Evolutionary conservation across 192 early-diverging fungal species (phyloP).

Genomic region (Umbelopsis ramanniana): DNA sequence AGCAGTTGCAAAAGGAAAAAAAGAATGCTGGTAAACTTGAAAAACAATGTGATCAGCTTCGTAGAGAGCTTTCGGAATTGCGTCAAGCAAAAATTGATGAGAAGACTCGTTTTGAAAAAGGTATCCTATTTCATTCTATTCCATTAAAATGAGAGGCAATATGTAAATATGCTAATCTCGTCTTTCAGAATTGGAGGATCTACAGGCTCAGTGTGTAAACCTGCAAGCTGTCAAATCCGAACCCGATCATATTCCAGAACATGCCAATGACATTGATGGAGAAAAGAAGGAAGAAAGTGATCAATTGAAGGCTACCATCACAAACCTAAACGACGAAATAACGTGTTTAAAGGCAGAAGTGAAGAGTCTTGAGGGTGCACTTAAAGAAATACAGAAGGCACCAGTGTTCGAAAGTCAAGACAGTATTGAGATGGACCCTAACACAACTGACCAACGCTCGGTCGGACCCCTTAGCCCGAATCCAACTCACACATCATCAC

Average conservation of each 20-base stretch:
- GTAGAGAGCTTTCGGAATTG: slow-evolving; percentile 21
- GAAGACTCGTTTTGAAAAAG: slow-evolving; percentile 23
- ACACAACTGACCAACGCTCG: neutral
- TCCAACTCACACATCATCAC: neutral
- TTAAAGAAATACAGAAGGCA: neutral
- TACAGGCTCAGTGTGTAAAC: slow-evolving; percentile 1
- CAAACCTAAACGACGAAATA: slow-evolving; percentile 32
- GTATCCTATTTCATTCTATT: neutral
- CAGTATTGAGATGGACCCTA: no score
- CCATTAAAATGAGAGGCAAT: no score
- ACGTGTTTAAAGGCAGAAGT: slow-evolving; percentile 10
- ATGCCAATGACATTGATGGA: slow-evolving; percentile 35
- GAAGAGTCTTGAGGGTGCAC: slow-evolving; percentile 1
- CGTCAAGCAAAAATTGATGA: slow-evolving; percentile 25
- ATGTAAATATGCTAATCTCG: neutral
- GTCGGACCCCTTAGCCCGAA: neutral
- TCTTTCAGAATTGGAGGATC: neutral
- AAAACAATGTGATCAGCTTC: slow-evolving; percentile 25
- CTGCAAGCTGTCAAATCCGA: neutral
- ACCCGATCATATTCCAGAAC: neutral
- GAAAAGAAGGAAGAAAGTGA: slow-evolving; percentile 55
- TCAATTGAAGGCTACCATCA: slow-evolving; percentile 44
- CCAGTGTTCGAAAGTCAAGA: neutral
- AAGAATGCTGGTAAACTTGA: neutral
- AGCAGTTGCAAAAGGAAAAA: slow-evolving; percentile 35